Percentiles rank a stretch among this genome's conserved stretches.
These are phyloP conservation scores for Citrus trifoliata DNA, from an alignment of 345 rosid genomes.

Conservation along the genomic window DNA sequence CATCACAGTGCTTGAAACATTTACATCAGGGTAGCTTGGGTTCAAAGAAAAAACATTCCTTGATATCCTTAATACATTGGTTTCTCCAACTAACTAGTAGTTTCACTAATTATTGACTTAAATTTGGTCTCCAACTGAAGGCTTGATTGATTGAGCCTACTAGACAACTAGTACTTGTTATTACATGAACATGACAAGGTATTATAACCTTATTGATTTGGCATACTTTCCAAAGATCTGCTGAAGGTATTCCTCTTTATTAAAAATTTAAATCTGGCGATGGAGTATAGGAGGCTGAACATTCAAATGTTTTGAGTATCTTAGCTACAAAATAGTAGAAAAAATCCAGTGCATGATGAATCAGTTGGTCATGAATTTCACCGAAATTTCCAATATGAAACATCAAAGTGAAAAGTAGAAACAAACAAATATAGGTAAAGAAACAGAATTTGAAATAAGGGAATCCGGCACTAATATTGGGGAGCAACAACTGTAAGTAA, in stretches of 20 bases:
- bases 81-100: neutral
- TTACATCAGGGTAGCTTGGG: neutral
- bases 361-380: neutral
- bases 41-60: neutral
- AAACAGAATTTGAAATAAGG: neutral
- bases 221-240: neutral
- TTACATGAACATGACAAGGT: neutral
- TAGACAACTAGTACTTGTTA: neutral
- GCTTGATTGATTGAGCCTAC: neutral
- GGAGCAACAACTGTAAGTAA: neutral
- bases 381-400: neutral
- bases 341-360: neutral
- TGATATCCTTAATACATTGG: neutral
- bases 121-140: neutral
- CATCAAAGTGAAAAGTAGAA: neutral
- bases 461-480: neutral
- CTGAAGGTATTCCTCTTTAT: neutral
- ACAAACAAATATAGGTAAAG: neutral
- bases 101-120: neutral
- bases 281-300: neutral
- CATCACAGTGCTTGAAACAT: neutral
- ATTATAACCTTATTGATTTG: neutral
- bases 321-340: neutral
- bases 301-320: neutral
- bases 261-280: neutral